phyloP scores from a whole-genome alignment of 306 rosid species.

The Acmispon strigosus region DNA sequence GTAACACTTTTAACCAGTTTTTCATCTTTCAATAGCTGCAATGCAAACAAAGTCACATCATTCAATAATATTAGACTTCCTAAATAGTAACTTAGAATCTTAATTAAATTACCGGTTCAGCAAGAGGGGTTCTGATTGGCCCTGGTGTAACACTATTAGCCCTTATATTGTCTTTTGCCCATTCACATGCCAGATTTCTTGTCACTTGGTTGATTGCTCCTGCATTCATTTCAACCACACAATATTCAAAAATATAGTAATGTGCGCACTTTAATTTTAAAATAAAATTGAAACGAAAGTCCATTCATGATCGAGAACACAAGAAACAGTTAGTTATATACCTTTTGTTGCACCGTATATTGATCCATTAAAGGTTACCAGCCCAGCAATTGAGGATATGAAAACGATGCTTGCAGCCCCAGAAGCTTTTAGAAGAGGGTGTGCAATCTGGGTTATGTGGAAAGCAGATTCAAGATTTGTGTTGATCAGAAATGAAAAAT shows the following conservation, averaged over 20 bases:
- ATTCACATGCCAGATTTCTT: constrained; percentile 47
- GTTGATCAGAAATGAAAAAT: constrained; percentile 11
- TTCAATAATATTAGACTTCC: too few relatives aligned
- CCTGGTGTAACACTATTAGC: constrained; percentile 51
- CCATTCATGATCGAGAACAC: too few relatives aligned
- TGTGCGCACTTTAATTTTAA: too few relatives aligned
- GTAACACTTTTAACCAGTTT: background rate
- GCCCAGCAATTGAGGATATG: constrained; percentile 23
- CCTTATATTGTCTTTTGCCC: constrained; percentile 61
- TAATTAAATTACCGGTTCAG: constrained; percentile 2
- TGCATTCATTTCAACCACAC: background rate
- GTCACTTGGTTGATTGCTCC: constrained; percentile 50
- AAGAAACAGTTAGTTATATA: background rate
- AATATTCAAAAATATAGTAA: background rate
- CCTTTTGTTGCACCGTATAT: constrained; percentile 40
- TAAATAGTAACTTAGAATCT: too few relatives aligned
- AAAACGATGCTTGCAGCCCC: constrained; percentile 19
- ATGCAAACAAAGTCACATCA: background rate
- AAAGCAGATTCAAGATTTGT: constrained; percentile 24
- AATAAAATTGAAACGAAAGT: too few relatives aligned
- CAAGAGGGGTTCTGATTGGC: constrained; percentile 24
- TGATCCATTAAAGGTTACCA: background rate
- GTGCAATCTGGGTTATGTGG: constrained; percentile 27
- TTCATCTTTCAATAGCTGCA: constrained; percentile 16
- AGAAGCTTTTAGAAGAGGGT: constrained; percentile 30